Evolutionary conservation across 2,329 filamentous ascomycete genomes (phyloP), one percentile per base, ranked within the genome.

Genomic region (Macrophomina tecta): DNA sequence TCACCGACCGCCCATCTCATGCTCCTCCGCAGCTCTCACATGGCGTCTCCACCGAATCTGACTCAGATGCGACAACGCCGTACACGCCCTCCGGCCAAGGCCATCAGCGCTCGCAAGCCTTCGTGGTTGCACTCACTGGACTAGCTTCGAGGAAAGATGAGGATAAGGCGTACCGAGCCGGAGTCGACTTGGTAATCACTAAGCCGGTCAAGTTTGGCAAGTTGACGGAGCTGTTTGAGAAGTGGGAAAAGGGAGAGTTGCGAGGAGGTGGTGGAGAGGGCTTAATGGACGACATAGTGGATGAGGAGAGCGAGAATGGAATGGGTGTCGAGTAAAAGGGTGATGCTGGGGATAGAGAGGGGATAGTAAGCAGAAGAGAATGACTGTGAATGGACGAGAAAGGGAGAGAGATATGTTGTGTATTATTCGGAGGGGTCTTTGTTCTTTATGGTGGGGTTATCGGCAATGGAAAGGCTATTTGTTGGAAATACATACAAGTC

Each of bases 111-210:
- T 23, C 46, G 11, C 40, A 38, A 6, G 53, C 55, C 6, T 48
- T 60, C 34, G 80, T 87, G 36, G 83, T 87, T 58, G 85, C 84
- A 0, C 72, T 87, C 18, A 86, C 85, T 0, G 85, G 84, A 0
- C 75, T 86, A 23, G 84, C 83, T 0, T 84, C 82, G 60, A 77
- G 79, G 0, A 81, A 81, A 61, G 83, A 83, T 1, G 78, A 82
- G 58, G 78, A 81, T 34, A 83, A 86, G 67, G 84, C 85, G 0
- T 81, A 84, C 61, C 82, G 80, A 2, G 83, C 80, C 56, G 85
- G 85, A 0, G 78, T 87, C 8, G 84, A 87, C 67, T 66, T 86
- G 8, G 87, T 86, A 61, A 70, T 87, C 28, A 85, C 85, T 12
- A 86, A 86, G 72, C 84, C 84, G 0, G 82, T 86, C 5, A 48